phyloP scores from a whole-genome alignment of 2,329 filamentous ascomycete genomes.

The Cladosporium colombiae region DNA sequence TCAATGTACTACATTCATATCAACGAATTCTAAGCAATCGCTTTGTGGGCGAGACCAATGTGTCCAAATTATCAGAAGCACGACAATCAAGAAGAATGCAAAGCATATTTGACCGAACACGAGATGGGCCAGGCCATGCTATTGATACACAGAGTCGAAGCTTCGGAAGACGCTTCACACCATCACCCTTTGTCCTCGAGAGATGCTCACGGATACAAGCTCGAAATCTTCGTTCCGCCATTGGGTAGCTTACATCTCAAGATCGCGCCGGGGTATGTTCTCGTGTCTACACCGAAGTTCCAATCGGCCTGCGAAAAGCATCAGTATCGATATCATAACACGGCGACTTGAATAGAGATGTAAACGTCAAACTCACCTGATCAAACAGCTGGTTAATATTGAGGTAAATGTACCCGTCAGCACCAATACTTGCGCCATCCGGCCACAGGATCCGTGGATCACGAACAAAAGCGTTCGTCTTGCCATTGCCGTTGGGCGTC shows the following conservation, averaged over 20 bases:
- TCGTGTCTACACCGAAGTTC: conserved; percentile 49
- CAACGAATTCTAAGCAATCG: background rate
- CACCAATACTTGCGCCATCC: conserved; percentile 45
- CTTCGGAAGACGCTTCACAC: background rate
- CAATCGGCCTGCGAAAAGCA: conserved; percentile 31
- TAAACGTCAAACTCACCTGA: conserved; percentile 31
- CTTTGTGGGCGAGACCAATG: background rate
- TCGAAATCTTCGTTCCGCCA: conserved; percentile 43
- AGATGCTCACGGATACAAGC: conserved; percentile 21
- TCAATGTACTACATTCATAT: background rate
- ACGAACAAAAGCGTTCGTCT: conserved; percentile 42
- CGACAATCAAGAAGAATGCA: background rate
- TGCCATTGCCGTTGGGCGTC: conserved; percentile 30
- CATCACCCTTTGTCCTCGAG: background rate
- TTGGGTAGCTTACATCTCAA: conserved; percentile 46
- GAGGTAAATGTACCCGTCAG: conserved; percentile 51
- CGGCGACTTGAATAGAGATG: too few species aligned
- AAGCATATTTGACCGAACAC: background rate
- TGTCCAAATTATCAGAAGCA: background rate
- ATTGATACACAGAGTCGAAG: background rate
- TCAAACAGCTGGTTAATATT: conserved; percentile 54
- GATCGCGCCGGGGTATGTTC: conserved; percentile 48
- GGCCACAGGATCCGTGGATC: conserved; percentile 50
- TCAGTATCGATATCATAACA: conserved; percentile 25
- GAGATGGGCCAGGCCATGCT: background rate